phyloP scores from a whole-genome alignment of 148 eudicot genomes.

The Spergularia marina region DNA sequence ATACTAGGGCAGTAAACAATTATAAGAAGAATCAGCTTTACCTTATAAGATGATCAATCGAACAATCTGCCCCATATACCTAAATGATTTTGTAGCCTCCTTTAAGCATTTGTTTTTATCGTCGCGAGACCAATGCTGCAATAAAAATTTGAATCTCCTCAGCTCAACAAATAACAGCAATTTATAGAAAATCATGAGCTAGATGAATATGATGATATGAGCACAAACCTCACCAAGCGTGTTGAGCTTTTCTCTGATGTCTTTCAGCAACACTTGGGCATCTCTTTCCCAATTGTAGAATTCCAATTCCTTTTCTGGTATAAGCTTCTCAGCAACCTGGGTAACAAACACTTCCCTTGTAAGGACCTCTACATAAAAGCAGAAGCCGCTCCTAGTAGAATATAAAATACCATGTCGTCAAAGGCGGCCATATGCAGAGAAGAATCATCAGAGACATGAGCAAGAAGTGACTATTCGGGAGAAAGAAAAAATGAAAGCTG shows the following conservation, averaged over 20 bases:
- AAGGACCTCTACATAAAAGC: background rate
- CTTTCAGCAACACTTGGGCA: conserved; percentile 57
- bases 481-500: too few relatives aligned
- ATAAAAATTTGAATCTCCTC: conserved; percentile 2
- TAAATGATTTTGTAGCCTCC: conserved; percentile 76
- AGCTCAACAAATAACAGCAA: background rate
- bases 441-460: background rate
- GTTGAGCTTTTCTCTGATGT: conserved; percentile 70
- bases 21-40: conserved; percentile 2
- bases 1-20: too few relatives aligned
- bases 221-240: conserved; percentile 62
- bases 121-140: conserved; percentile 93
- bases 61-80: conserved; percentile 72
- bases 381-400: background rate
- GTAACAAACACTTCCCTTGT: background rate
- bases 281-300: conserved; percentile 74
- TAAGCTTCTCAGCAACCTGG: conserved; percentile 68
- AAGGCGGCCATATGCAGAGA: background rate
- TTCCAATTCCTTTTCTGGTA: conserved; percentile 60
- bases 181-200: background rate
- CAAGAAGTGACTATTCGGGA: background rate
- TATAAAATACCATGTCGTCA: background rate
- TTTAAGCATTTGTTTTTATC: conserved; percentile 81
- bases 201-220: conserved; percentile 12
- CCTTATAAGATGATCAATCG: conserved; percentile 66